Evolutionary conservation across 2,329 filamentous ascomycete genomes (phyloP), one percentile per base, ranked within the genome.

Genomic region (Sarocladium kiliense): DNA sequence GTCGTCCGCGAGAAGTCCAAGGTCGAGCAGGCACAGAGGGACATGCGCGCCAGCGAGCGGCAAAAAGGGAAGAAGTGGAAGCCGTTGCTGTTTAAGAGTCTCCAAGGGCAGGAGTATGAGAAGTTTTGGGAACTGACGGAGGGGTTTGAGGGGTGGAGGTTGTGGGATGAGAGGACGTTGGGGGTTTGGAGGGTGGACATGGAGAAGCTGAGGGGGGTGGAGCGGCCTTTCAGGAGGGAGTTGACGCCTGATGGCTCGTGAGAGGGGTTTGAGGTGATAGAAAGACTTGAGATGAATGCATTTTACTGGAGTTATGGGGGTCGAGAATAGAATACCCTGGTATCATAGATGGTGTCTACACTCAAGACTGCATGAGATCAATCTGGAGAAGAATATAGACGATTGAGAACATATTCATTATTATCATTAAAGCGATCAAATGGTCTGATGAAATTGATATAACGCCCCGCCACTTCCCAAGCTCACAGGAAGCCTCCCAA

Each of bases 11-110:
- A 91, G 65, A 96, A 96, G 74, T 82, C 80, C 7, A 84, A 86
- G 65, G 88, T 96, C 56, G 91, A 96, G 69, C 87, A 92, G 64
- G 82, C 84, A 26, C 91, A 96, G 73, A 80, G 91, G 14, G 83
- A 87, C 58, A 77, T 93, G 74, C 81, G 91, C 58, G 82, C 81
- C 62, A 72, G 79, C 54, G 89, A 94, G 68, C 80, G 81, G 61
- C 30, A 37, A 12, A 19, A 36, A 21, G 56, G 74, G 5, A 62
- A 67, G 11, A 61, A 58, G 0, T 78, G 75, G 74, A 66, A 75
- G 59, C 75, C 75, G 11, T 58, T 73, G 53, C 59, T 74, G 11
- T 73, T 74, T 55, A 56, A 57, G 42, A 67, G 61, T 54, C 36
- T 55, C 5, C 47, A 55, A 2, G 66, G 62, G 2, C 47, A 58